Evolutionary conservation across 2,329 filamentous ascomycete genomes (phyloP).

Genomic region (Colletotrichum cereale): DNA sequence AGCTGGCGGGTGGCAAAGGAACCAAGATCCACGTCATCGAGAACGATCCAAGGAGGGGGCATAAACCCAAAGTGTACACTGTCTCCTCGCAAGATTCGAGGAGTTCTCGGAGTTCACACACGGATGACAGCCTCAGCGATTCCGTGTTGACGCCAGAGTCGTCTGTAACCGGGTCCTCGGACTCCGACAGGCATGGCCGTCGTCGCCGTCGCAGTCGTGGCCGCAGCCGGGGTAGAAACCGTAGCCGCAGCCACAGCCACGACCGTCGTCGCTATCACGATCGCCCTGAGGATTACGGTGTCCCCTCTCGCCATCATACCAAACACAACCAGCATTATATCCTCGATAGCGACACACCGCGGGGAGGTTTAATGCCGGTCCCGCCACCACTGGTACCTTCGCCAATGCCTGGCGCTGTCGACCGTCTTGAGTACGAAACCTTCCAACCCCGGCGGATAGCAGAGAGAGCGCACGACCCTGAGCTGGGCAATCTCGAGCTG

Average conservation of each 20-base stretch:
- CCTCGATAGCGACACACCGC: slow-evolving; percentile 12
- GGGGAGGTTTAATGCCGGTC: neutral
- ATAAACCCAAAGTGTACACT: slow-evolving; percentile 23
- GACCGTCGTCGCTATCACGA: slow-evolving; percentile 34
- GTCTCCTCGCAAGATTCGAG: slow-evolving; percentile 37
- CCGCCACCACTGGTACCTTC: slow-evolving; percentile 9
- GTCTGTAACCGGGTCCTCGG: slow-evolving; percentile 40
- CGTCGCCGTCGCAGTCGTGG: slow-evolving; percentile 3
- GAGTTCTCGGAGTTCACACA: slow-evolving; percentile 36
- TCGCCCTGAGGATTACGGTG: slow-evolving; percentile 41
- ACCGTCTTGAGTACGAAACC: slow-evolving; percentile 14
- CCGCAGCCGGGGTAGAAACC: slow-evolving; percentile 23
- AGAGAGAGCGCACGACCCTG: slow-evolving; percentile 6
- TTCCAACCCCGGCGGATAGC: slow-evolving; percentile 9
- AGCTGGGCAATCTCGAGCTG: neutral
- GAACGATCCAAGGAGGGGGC: slow-evolving; percentile 21
- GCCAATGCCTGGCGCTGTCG: neutral
- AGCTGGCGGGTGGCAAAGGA: neutral
- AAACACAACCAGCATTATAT: slow-evolving; percentile 26
- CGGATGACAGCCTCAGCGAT: slow-evolving; percentile 18
- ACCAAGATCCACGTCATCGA: slow-evolving; percentile 27
- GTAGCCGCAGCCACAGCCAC: slow-evolving; percentile 30
- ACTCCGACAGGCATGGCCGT: slow-evolving; percentile 22
- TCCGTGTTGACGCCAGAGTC: slow-evolving; percentile 41
- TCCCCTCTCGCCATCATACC: slow-evolving; percentile 27